phyloP scores from a whole-genome alignment of 2,329 filamentous ascomycete genomes.

The Hymenoscyphus albidus region DNA sequence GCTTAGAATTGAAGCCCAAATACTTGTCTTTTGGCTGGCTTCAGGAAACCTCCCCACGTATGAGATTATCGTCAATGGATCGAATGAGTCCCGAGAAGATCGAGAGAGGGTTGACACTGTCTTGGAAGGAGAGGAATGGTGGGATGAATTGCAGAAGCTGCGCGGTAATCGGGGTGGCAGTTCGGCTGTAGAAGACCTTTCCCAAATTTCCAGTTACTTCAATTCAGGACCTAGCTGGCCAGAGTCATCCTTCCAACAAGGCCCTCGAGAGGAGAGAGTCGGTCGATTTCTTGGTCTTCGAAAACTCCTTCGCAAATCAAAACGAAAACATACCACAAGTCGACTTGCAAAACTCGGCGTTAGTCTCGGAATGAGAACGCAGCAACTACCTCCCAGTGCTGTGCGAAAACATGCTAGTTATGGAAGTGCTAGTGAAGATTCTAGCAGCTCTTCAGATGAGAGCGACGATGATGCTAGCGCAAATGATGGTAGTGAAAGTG shows the following conservation, averaged over 20 bases:
- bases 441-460: slow-evolving; percentile 37
- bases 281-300: slow-evolving; percentile 54
- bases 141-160: slow-evolving; percentile 65
- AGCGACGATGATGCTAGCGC: slow-evolving; percentile 41
- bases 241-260: slow-evolving; percentile 49
- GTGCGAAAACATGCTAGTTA: slow-evolving; percentile 39
- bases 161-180: slow-evolving; percentile 38
- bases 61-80: slow-evolving; percentile 73
- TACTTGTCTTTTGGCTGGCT: slow-evolving; percentile 78
- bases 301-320: slow-evolving; percentile 59
- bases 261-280: slow-evolving; percentile 40
- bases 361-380: slow-evolving; percentile 71
- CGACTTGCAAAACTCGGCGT: slow-evolving; percentile 51
- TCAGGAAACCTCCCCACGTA: slow-evolving; percentile 70
- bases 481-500: slow-evolving; percentile 38
- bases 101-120: slow-evolving; percentile 61
- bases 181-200: slow-evolving; percentile 42
- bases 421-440: slow-evolving; percentile 44
- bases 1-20: slow-evolving; percentile 73
- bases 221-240: slow-evolving; percentile 45
- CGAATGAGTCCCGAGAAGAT: slow-evolving; percentile 49
- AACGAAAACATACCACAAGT: slow-evolving; percentile 32
- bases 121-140: slow-evolving; percentile 74
- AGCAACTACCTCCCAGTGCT: slow-evolving; percentile 52
- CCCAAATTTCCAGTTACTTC: slow-evolving; percentile 43